Conservation (phyloP, 2,329 filamentous ascomycete genomes). For the Periconia digitata region DNA sequence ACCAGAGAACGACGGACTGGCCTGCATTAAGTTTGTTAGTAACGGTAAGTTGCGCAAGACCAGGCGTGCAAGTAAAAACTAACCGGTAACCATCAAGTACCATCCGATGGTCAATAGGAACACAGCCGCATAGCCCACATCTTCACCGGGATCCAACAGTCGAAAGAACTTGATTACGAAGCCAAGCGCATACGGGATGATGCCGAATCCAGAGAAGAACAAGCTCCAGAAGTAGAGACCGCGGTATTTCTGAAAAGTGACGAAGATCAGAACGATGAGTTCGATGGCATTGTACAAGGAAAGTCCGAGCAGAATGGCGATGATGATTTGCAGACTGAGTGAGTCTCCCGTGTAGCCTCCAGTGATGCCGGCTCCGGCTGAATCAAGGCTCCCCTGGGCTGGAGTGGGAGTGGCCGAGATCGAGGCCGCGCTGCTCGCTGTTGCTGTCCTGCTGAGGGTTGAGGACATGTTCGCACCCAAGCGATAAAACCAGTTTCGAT, state of each 20-base stretch:
- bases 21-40: slow-evolving; percentile 36
- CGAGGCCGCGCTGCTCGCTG: slow-evolving; percentile 15
- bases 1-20: slow-evolving; percentile 64
- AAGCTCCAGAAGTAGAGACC: slow-evolving; percentile 56
- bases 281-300: slow-evolving; percentile 48
- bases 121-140: slow-evolving; percentile 43
- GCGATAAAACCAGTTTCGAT: neutral
- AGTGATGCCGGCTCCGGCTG: slow-evolving; percentile 35
- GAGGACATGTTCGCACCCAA: slow-evolving; percentile 13
- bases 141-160: slow-evolving; percentile 25
- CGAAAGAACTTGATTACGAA: slow-evolving; percentile 50
- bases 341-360: slow-evolving; percentile 37
- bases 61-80: neutral
- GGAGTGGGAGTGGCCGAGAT: slow-evolving; percentile 19
- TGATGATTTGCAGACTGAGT: slow-evolving; percentile 31
- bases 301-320: slow-evolving; percentile 41
- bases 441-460: slow-evolving; percentile 8
- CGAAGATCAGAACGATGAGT: slow-evolving; percentile 49
- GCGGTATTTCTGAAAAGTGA: slow-evolving; percentile 51
- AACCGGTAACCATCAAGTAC: slow-evolving; percentile 60
- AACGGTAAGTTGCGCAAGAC: neutral
- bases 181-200: slow-evolving; percentile 51
- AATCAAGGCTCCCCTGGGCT: slow-evolving; percentile 28
- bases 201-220: slow-evolving; percentile 46
- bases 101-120: slow-evolving; percentile 55